Base-by-base conservation (phyloP, 225 moss, liverwort and hornwort species). In the Straminergon stramineum region DNA sequence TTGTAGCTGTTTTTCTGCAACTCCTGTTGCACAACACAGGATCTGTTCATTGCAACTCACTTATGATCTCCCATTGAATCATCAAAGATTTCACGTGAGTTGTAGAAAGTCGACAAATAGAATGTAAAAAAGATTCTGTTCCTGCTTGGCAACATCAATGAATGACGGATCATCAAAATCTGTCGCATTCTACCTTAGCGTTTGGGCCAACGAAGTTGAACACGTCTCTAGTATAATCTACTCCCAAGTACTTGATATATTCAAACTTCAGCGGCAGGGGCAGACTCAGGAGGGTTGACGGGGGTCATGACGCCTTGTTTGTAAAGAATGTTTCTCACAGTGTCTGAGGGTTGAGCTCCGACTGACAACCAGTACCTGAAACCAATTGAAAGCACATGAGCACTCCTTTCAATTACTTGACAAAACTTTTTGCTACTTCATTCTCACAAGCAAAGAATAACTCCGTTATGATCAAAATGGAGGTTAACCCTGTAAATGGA, bases 321-420 rank as follows among this genome's bases (percentile, higher is more conserved):
- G 88, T 91, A 93, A 73, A 93, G 93, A 86, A 91, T 88, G 74
- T 91, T 79, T 88, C 91, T 93, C 77, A 99, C 97, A 34, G 94
- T 95, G 69, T 99, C 94, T 35, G 99, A 99, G 30, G 99, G 99
- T 91, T 99, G 99, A 79, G 97, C 99, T 91, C 96, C 97, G 21
- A 97, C 95, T n/a, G 99, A 97, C 79, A 99, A 93, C 99, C 99
- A 99, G 81, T 99, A 96, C 94, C 93, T 93, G 85, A 16, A 85
- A 73, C 78, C 39, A 66, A 86, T 64, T 65, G 56, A 51, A 67
- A 83, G 79, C 56, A 79, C 48, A 68, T 93, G 22, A 90, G 82
- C 76, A 86, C 57, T 58, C 39, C 57, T 53, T 63, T 67, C 61
- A 87, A 85, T 64, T 37, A 60, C 76, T 55, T 75, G 37, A 27